These are phyloP conservation scores for Sugiyamaella valdiviana DNA, from an alignment of 805 yeast genomes.

Conservation along the genomic window DNA sequence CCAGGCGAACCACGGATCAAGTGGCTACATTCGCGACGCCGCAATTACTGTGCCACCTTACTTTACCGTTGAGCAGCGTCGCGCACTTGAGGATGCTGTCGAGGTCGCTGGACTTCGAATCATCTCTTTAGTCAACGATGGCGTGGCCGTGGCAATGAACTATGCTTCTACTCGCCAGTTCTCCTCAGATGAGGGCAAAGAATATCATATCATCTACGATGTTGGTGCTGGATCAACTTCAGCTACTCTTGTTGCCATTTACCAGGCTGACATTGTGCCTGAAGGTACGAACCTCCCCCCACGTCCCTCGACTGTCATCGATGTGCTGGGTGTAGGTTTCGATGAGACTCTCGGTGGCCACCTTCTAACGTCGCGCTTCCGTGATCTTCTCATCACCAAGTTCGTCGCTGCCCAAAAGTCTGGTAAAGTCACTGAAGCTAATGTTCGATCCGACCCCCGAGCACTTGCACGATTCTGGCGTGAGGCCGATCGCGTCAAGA, in stretches of 20 bases:
- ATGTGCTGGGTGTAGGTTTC: constrained; percentile 65
- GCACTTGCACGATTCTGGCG: constrained; percentile 65
- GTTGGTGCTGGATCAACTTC: constrained; percentile 90
- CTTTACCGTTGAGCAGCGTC: constrained; percentile 58
- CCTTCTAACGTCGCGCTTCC: constrained; percentile 57
- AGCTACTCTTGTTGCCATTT: constrained; percentile 73
- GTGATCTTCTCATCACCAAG: constrained; percentile 52
- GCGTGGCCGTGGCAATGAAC: constrained; percentile 83
- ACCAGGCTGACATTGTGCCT: constrained; percentile 38
- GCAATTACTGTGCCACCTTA: constrained; percentile 75
- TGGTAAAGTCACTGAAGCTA: constrained; percentile 28
- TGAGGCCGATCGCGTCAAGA: constrained; percentile 84
- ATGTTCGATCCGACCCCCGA: constrained; percentile 45
- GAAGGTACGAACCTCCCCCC: constrained; percentile 10
- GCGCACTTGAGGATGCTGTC: constrained; percentile 66
- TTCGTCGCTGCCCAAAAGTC: constrained; percentile 41
- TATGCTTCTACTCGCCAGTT: constrained; percentile 57
- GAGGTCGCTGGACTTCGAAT: constrained; percentile 60
- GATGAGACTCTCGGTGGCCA: constrained; percentile 73
- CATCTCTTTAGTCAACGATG: constrained; percentile 76
- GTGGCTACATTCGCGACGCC: constrained; percentile 54
- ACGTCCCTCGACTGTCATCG: constrained; percentile 37
- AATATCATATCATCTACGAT: constrained; percentile 72
- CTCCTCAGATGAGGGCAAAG: constrained; percentile 34
- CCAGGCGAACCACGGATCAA: constrained; percentile 32